phyloP scores from a whole-genome alignment of 2,329 filamentous ascomycete species.

The Beauveria rudraprayagi region DNA sequence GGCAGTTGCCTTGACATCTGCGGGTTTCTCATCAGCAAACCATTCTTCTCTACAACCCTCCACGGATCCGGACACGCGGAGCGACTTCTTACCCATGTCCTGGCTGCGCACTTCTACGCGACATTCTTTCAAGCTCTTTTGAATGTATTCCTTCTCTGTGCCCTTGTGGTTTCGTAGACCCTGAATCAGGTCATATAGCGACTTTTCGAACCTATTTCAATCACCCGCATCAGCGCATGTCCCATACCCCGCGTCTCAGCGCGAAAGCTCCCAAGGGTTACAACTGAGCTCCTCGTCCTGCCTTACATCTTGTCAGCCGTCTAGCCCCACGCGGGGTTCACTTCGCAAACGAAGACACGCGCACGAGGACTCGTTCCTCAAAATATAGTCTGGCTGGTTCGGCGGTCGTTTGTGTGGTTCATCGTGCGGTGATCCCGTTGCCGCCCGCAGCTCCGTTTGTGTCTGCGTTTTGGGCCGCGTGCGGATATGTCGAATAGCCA shows the following conservation, averaged over 20 bases:
- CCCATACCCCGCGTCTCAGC: not conserved
- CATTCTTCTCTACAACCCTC: not conserved
- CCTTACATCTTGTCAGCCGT: slow-evolving; percentile 3
- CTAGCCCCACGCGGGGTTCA: not conserved
- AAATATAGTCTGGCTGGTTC: not conserved
- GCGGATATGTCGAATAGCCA: not conserved
- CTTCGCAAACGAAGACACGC: not conserved
- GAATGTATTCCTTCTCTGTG: slow-evolving; percentile 89
- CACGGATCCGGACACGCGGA: not conserved
- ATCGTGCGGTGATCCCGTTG: not conserved
- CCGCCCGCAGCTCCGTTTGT: not conserved
- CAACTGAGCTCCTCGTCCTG: not conserved
- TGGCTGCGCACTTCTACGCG: slow-evolving; percentile 83
- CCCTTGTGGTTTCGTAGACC: slow-evolving; percentile 94
- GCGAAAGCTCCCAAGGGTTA: not conserved
- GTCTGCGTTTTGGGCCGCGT: not conserved
- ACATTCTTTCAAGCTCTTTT: slow-evolving; percentile 90
- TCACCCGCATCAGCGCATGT: not conserved
- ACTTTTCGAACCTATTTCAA: slow-evolving; percentile 85
- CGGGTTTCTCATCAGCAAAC: not conserved
- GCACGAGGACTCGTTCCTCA: not conserved
- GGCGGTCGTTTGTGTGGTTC: not conserved
- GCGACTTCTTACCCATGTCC: slow-evolving; percentile 66
- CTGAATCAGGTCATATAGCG: slow-evolving; percentile 95
- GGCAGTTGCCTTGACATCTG: slow-evolving; percentile 92